Conservation (phyloP, 2,329 filamentous ascomycete genomes). For the Cladosporium sp. region DNA sequence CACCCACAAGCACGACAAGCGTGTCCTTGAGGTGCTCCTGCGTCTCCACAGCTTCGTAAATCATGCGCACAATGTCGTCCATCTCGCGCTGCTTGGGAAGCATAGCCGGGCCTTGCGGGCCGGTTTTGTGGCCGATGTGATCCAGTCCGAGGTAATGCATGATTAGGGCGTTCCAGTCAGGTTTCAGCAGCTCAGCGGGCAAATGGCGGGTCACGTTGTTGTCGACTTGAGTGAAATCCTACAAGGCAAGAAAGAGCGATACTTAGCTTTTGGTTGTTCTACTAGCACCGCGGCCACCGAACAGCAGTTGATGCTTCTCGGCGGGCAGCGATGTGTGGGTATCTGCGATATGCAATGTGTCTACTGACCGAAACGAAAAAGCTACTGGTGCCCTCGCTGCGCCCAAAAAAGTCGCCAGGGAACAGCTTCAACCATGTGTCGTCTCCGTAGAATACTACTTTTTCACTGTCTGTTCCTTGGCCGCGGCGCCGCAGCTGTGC, state of each 20-base stretch:
- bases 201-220: conserved; percentile 94
- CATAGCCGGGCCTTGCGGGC: conserved; percentile 82
- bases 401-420: conserved; percentile 69
- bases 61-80: conserved; percentile 71
- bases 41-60: conserved; percentile 71
- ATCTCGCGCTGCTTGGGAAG: conserved; percentile 88
- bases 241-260: conserved; percentile 10
- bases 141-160: conserved; percentile 94
- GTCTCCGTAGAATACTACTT: conserved; percentile 91
- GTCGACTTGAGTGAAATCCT: conserved; percentile 98
- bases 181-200: conserved; percentile 63
- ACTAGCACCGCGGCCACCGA: background rate
- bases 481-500: conserved; percentile 74
- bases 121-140: conserved; percentile 95
- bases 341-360: background rate
- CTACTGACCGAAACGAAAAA: conserved; percentile 90
- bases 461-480: conserved; percentile 45
- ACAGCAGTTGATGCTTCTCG: background rate
- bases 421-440: conserved; percentile 99
- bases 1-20: conserved; percentile 79
- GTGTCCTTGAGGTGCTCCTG: conserved; percentile 69
- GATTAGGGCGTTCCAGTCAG: conserved; percentile 90
- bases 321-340: background rate
- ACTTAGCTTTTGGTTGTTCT: conserved; percentile 4
- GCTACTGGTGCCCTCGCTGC: conserved; percentile 87